These are phyloP conservation scores for Metarhizium guizhouense DNA, from an alignment of 2,329 filamentous ascomycete genomes.

Conservation along the genomic window DNA sequence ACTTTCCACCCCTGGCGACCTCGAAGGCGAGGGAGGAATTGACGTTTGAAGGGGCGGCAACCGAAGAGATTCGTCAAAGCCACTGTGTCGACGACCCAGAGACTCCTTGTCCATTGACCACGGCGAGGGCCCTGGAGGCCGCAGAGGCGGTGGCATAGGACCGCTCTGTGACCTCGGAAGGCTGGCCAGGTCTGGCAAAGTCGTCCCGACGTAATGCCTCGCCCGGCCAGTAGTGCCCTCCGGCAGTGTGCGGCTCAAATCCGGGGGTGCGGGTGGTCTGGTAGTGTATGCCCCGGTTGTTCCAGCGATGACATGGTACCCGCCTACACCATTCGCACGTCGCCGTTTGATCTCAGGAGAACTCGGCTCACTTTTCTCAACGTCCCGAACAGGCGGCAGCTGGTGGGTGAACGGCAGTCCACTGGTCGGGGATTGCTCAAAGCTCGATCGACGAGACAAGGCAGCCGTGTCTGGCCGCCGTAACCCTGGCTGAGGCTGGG, in stretches of 20 bases:
- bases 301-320: constrained; percentile 20
- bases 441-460: constrained; percentile 18
- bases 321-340: constrained; percentile 39
- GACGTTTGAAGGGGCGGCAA: constrained; percentile 44
- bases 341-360: constrained; percentile 53
- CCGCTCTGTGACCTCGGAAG: constrained; percentile 24
- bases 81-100: constrained; percentile 31
- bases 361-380: constrained; percentile 28
- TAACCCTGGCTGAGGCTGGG: constrained; percentile 12
- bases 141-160: constrained; percentile 47
- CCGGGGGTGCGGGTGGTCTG: constrained; percentile 4
- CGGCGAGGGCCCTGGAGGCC: constrained; percentile 24
- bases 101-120: constrained; percentile 21
- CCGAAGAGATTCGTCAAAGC: constrained; percentile 44
- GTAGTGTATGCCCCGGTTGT: constrained; percentile 6
- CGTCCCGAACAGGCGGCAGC: constrained; percentile 15
- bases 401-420: constrained; percentile 14
- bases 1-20: constrained; percentile 15
- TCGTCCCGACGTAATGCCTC: constrained; percentile 15
- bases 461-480: constrained; percentile 15
- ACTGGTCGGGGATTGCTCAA: constrained; percentile 16
- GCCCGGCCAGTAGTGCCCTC: constrained; percentile 11
- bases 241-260: constrained; percentile 12
- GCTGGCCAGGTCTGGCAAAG: constrained; percentile 20
- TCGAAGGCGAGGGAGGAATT: constrained; percentile 21